Conservation (phyloP, 441 rosid genomes). For the Euphorbia neoarborescens region DNA sequence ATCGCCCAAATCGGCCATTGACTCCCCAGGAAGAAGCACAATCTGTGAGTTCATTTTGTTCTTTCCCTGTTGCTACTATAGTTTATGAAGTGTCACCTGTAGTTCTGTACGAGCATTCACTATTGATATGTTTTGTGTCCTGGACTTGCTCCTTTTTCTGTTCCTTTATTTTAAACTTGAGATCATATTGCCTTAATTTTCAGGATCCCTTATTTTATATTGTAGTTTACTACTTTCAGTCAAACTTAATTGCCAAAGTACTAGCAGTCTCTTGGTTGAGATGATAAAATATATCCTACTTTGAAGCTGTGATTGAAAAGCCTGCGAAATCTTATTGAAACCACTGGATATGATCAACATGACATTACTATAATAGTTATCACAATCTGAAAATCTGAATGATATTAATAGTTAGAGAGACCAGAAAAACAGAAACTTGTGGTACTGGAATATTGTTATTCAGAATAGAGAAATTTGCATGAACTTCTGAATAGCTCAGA, state of each 20-base stretch:
- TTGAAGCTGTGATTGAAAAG: not conserved
- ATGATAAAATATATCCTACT: not conserved
- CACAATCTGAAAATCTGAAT: not conserved
- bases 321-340: not conserved
- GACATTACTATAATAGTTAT: not conserved
- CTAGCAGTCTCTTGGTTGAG: not conserved
- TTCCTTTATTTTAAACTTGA: not conserved
- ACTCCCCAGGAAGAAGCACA: slow-evolving; percentile 75
- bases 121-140: not conserved
- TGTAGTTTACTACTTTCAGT: not conserved
- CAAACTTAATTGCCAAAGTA: not conserved
- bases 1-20: slow-evolving; percentile 90
- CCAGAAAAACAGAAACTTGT: not conserved
- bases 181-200: not conserved
- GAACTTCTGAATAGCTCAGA: not conserved
- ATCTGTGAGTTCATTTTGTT: slow-evolving; percentile 38
- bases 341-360: not conserved
- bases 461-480: not conserved
- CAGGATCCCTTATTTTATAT: not conserved
- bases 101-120: not conserved
- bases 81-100: not conserved
- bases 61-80: not conserved
- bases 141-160: not conserved
- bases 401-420: not conserved
- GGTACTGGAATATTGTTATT: not conserved